Base-by-base conservation (phyloP, 768 basidiomycete genomes). In the Suillus paluster region DNA sequence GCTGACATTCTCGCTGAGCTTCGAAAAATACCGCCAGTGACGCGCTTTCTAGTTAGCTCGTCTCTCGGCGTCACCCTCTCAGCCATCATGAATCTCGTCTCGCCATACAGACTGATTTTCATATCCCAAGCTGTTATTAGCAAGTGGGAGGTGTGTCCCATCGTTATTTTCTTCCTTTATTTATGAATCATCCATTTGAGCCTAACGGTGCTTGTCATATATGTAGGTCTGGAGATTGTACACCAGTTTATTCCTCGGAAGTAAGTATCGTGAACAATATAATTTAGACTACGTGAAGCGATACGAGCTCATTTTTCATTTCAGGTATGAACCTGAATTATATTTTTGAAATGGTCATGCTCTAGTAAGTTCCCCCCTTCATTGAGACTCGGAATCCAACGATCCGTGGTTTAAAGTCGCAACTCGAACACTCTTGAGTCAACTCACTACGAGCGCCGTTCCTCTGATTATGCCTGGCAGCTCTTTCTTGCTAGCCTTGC, bases 1-100 rank as follows among this genome's bases (percentile, higher is more conserved):
- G 76, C 82, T 56, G 76, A 78, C 19, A 69, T 87, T 41, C 25
- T 82, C 3, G 79, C 83, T 23, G 90, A 94, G 77, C 74, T 94
- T 57, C 84, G 81, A 67, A 94, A 92, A 78, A 91, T 95, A 1
- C 93, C 94, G 0, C 89, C 90, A 38, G 88, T 95, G 41, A 94
- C 94, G 6, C 86, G 94, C 36, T 86, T 88, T 59, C 72, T 92
- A 7, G 81, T 84, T 61, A 78, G 76, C 23, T 89, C 91, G 2
- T 84, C 86, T 2, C 69, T 91, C 3, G 85, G 75, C 0, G 78
- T 92, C 42, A 85, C 92, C 0, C 23, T 88, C 1, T 83, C 91
- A 0, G 77, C 83, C 30, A 70, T 90, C 63, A 72, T 88, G 66
- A 76, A 83, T 14, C 60, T 91, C 3, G 67, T 92, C 25, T 75